A percentile compares a stretch with the other conserved stretches of the same genome.
These are phyloP conservation scores for Neofusicoccum cordaticola DNA, from an alignment of 2,329 filamentous ascomycete genomes.

Conservation along the genomic window DNA sequence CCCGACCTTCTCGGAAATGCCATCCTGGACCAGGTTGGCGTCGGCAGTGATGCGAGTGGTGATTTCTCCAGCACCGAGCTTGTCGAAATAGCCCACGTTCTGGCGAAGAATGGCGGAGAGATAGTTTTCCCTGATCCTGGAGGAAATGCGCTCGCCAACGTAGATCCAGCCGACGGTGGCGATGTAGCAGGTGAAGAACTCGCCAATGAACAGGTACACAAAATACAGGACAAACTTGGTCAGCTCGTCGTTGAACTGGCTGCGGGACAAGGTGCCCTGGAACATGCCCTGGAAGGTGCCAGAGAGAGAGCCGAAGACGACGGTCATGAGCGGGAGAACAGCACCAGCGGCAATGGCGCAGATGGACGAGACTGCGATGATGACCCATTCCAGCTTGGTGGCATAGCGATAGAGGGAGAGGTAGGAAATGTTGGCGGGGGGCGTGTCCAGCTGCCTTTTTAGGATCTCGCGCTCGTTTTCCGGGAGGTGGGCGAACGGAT, in stretches of 20 bases:
- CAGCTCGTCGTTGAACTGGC: slow-evolving; percentile 20
- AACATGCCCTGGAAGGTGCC: slow-evolving; percentile 22
- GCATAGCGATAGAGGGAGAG: slow-evolving; percentile 69
- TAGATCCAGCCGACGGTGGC: slow-evolving; percentile 86
- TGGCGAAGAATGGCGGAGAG: slow-evolving; percentile 55
- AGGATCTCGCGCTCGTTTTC: slow-evolving; percentile 65
- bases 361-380: slow-evolving; percentile 61
- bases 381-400: slow-evolving; percentile 60
- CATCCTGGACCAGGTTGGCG: slow-evolving; percentile 89
- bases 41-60: slow-evolving; percentile 93
- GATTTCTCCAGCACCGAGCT: slow-evolving; percentile 86
- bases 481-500: slow-evolving; percentile 62
- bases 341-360: slow-evolving; percentile 71
- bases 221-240: slow-evolving; percentile 23
- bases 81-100: slow-evolving; percentile 58
- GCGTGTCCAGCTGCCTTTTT: slow-evolving; percentile 65
- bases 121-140: slow-evolving; percentile 50
- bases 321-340: slow-evolving; percentile 74
- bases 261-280: slow-evolving; percentile 20
- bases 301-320: slow-evolving; percentile 21
- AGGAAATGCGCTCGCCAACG: slow-evolving; percentile 45
- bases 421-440: slow-evolving; percentile 62
- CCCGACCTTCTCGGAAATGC: slow-evolving; percentile 55
- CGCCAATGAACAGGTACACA: slow-evolving; percentile 25
- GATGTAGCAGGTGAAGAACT: slow-evolving; percentile 41